Evolutionary conservation across 2,329 filamentous ascomycete species (phyloP).

Genomic region (Aspergillus cejpii): DNA sequence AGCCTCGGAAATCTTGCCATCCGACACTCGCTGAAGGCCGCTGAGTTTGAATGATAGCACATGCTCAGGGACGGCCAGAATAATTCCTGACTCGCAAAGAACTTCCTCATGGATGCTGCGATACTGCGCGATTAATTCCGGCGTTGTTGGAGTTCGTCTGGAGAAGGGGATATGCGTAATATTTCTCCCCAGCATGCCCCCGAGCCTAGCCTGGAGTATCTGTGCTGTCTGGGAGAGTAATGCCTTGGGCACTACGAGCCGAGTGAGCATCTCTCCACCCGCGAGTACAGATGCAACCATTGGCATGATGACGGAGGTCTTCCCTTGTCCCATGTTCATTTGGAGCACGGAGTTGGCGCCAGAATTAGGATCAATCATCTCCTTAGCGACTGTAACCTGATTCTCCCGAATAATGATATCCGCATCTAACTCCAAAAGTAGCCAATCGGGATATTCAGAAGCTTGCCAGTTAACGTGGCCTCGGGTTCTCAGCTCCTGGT

Average conservation of each 20-base stretch:
- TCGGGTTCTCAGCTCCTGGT: constrained; percentile 41
- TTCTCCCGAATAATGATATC: constrained; percentile 56
- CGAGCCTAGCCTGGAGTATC: constrained; percentile 50
- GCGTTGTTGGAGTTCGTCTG: constrained; percentile 37
- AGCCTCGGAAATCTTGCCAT: constrained; percentile 41
- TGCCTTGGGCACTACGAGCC: constrained; percentile 57
- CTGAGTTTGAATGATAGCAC: constrained; percentile 59
- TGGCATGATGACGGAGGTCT: constrained; percentile 63
- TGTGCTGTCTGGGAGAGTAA: constrained; percentile 56
- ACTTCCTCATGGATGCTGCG: constrained; percentile 40
- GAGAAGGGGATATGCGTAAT: constrained; percentile 57
- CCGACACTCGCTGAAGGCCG: constrained; percentile 51
- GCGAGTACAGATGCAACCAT: constrained; percentile 54
- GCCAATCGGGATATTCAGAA: constrained; percentile 52
- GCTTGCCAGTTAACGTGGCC: constrained; percentile 56
- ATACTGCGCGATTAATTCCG: constrained; percentile 28
- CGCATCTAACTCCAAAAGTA: constrained; percentile 60
- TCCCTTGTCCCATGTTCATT: constrained; percentile 64
- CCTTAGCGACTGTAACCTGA: constrained; percentile 56
- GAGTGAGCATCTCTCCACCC: constrained; percentile 44
- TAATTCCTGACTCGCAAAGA: constrained; percentile 44
- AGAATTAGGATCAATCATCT: constrained; percentile 52
- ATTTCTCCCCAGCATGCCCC: constrained; percentile 50
- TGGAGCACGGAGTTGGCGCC: constrained; percentile 55
- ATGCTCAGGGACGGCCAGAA: constrained; percentile 58